Base-by-base conservation (phyloP, 1,284 basidiomycete species). In the Anthracocystis setariae region DNA sequence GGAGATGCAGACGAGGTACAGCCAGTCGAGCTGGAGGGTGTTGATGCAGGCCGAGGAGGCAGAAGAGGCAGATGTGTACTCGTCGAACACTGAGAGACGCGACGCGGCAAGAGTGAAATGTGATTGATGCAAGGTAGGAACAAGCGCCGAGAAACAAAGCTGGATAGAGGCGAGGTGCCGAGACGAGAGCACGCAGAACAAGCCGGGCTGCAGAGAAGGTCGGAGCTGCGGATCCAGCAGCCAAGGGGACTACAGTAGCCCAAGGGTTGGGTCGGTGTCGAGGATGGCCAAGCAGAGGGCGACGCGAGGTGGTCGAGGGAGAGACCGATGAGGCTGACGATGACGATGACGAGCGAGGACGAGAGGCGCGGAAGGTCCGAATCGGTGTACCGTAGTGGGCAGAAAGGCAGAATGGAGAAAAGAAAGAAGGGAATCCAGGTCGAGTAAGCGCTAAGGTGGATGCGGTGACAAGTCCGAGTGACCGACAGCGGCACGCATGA, bases 401-500 rank as follows among this genome's bases (percentile, higher is more conserved):
- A 29, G 20, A 18, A 44, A 25, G 13, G 24, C 17, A 27, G 43
- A 12, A 24, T 7, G 13, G 27, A 33, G 24, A 39, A 40, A 40
- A 39, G 37, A 29, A 49, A 23, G 40, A 48, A 43, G 51, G 51
- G n/a, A 49, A 35, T 37, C 50, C 42, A 62, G 40, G 46, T 25
- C 46, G 40, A 49, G 40, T 43, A 52, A 54, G 50, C 44, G 37
- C 55, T 59, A 65, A 39, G 32, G 38, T 23, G 25, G 62, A 65
- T 58, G 55, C 53, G 45, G 32, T 20, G 40, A 46, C 53, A 61
- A 67, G 57, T 25, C 64, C 64, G 64, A 67, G 64, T 23, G 53
- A 52, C 45, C 45, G 57, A 53, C 64, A 67, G 57, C 52, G 64
- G 64, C 64, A 60, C 57, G 64, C 64, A 67, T 60, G 46, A 57